A percentile compares a stretch with the other conserved stretches of the same genome.
Evolutionary conservation across 768 basidiomycete species (phyloP).

Genomic region (Trichaptum fuscoviolaceum): DNA sequence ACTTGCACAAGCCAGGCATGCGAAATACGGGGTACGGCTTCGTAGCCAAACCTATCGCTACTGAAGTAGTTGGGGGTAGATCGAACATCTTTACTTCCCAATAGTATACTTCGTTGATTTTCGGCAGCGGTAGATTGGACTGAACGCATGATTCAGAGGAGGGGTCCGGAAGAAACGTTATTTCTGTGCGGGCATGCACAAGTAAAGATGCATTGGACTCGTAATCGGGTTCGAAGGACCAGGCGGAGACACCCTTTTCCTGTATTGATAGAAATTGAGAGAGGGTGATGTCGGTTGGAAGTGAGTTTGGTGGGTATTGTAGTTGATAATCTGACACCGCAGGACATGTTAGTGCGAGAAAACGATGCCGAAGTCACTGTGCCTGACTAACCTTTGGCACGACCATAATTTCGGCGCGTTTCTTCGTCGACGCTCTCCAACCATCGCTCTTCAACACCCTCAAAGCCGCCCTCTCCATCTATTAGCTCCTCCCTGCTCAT

Average conservation of each 20-base stretch:
- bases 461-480: conserved; percentile 90
- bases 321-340: conserved; percentile 57
- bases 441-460: conserved; percentile 90
- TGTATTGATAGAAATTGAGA: conserved; percentile 99
- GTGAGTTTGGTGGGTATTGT: conserved; percentile 93
- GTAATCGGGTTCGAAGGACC: conserved; percentile 99
- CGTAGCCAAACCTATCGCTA: conserved; percentile 92
- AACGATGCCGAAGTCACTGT: conserved; percentile 6
- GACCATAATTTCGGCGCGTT: conserved; percentile 63
- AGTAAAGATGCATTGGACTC: conserved; percentile 89
- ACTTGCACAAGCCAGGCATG: conserved; percentile 77
- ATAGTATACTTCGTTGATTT: conserved; percentile 98
- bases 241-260: conserved; percentile 98
- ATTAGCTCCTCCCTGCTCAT: conserved; percentile 88
- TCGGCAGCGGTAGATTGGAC: conserved; percentile 94
- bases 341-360: conserved; percentile 7
- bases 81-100: conserved; percentile 99
- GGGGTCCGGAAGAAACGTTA: conserved; percentile 96
- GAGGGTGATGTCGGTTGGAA: conserved; percentile 95
- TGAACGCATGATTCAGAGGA: conserved; percentile 92
- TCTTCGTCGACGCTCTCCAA: conserved; percentile 73
- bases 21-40: conserved; percentile 97
- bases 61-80: conserved; percentile 78
- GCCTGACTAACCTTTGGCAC: conserved; percentile 72
- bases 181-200: conserved; percentile 93